Evolutionary conservation across 768 basidiomycete species (phyloP), one percentile per base, ranked within the genome.

Genomic region (Podaxis mareebaensis): DNA sequence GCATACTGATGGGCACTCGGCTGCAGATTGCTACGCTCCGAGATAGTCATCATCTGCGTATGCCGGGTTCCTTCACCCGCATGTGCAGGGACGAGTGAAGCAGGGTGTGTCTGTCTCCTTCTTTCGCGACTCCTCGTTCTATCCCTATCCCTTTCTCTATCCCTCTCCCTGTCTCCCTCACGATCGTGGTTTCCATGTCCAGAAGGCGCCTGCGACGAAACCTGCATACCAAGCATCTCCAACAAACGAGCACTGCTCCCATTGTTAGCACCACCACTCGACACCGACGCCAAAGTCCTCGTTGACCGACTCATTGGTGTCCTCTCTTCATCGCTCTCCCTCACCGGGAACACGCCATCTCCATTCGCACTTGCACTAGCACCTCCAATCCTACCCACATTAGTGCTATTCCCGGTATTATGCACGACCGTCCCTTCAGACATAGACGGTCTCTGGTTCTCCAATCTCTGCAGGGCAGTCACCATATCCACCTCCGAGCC

Each of bases 241-340:
- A 36, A 42, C 52, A 54, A 6, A 42, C 36, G 33, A 20, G 5
- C 38, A 60, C 58, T 49, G 52, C 49, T 52, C 33, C 58, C 58
- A 38, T 46, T 48, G 33, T 44, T 48, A 8, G 61, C 28, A 8
- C 42, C 40, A 54, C 40, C 61, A 46, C 30, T 55, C 30, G 61
- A 55, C n/a, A 46, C 46, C 0, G 53, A 46, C 33, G 46, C 54
- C 20, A 63, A 48, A 3, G 55, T 57, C 26, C 61, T 38, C 15
- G 61, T 26, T 2, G 55, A 63, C 13, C 61, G 61, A 48, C 54
- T 63, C 54, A 63, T 39, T 2, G 61, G 61, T 22, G 61, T 63
- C 44, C 61, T 63, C 36, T 63, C 61, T 30, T 63, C 61, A 46
- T 63, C 61, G 20, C 61, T 63, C 55, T 63, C 61, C 38, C 61